Conservation (phyloP, 179 eudicot species). For the Silene vulgaris region DNA sequence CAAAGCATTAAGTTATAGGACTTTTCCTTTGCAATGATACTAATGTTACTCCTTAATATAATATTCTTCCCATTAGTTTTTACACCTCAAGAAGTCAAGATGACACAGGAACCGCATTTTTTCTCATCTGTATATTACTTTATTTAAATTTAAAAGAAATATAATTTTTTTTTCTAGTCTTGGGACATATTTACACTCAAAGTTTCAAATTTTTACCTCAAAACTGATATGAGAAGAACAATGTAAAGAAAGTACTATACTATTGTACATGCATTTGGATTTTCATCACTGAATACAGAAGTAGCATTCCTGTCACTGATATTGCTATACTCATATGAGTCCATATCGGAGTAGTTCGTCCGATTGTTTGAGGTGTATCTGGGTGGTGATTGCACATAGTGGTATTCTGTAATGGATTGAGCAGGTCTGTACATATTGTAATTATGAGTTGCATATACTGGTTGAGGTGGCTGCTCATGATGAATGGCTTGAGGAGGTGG, state of each 20-base stretch:
- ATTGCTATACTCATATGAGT: slow-evolving; percentile 36
- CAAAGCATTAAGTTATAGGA: slow-evolving; percentile 6
- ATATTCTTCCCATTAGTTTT: background rate
- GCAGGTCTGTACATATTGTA: slow-evolving; percentile 57
- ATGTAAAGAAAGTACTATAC: slow-evolving; percentile 28
- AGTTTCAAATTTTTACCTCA: background rate
- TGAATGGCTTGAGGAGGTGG: slow-evolving; percentile 21
- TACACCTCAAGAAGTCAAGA: background rate
- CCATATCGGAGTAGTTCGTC: slow-evolving; percentile 37
- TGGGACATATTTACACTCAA: background rate
- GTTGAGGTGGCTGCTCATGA: slow-evolving; percentile 32
- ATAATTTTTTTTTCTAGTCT: too few species aligned
- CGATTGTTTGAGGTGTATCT: slow-evolving; percentile 33
- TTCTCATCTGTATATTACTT: too few species aligned
- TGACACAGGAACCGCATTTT: background rate
- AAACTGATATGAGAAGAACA: background rate
- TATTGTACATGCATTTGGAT: slow-evolving; percentile 89
- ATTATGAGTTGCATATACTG: slow-evolving; percentile 38
- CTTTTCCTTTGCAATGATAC: slow-evolving; percentile 14
- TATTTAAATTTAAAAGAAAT: too few species aligned
- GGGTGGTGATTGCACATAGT: slow-evolving; percentile 45
- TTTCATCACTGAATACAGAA: slow-evolving; percentile 83
- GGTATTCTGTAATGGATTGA: slow-evolving; percentile 48
- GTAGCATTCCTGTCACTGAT: slow-evolving; percentile 42
- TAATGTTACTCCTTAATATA: background rate